Conservation (phyloP, 306 rosid genomes). For the Vigna radiata region DNA sequence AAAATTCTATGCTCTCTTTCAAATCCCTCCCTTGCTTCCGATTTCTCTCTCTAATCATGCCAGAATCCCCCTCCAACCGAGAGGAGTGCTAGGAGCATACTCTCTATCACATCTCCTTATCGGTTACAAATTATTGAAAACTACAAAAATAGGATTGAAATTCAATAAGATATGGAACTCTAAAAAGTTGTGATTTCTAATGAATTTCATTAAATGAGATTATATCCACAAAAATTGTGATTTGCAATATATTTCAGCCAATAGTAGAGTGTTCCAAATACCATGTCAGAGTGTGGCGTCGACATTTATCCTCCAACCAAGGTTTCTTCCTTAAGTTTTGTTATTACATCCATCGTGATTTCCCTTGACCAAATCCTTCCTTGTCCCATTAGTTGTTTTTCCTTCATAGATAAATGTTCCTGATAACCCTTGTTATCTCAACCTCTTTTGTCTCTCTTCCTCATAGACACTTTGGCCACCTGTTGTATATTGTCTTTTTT, state of each 20-base stretch:
- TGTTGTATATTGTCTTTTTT: conserved; percentile 1
- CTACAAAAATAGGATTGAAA: too few relatives aligned
- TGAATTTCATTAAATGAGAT: too few relatives aligned
- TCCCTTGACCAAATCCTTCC: neutral
- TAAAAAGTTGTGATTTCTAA: too few relatives aligned
- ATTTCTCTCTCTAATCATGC: neutral
- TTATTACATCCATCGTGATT: neutral
- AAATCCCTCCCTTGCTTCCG: neutral
- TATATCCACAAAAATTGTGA: too few relatives aligned
- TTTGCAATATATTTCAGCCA: too few relatives aligned
- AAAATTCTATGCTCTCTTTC: neutral
- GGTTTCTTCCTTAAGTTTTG: neutral
- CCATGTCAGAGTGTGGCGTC: too few relatives aligned
- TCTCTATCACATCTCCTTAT: too few relatives aligned
- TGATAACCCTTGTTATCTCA: neutral
- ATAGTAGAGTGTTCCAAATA: too few relatives aligned
- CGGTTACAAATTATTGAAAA: too few relatives aligned
- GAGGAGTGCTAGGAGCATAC: too few relatives aligned
- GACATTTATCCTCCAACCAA: neutral
- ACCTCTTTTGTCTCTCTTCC: neutral
- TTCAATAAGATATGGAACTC: too few relatives aligned
- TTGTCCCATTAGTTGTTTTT: neutral
- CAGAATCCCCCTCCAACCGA: neutral
- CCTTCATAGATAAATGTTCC: neutral
- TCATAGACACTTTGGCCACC: neutral